Percentiles rank a stretch among this genome's conserved stretches.
Evolutionary conservation across 352 stramenopile species (phyloP).

Genomic region (Achlya hypogyna): DNA sequence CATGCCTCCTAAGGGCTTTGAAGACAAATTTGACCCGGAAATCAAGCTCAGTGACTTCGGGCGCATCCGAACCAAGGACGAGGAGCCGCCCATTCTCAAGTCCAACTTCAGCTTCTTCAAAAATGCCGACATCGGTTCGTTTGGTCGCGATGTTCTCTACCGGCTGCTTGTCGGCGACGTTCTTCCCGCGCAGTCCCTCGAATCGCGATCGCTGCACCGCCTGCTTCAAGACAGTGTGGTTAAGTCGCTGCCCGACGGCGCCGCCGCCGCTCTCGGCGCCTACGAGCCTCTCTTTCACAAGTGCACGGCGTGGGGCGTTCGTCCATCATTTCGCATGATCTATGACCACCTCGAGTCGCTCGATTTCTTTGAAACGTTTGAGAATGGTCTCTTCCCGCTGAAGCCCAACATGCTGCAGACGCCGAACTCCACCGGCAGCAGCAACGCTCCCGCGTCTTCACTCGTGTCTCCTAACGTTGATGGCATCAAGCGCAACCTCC

Average conservation of each 20-base stretch:
- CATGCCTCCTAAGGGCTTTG: slow-evolving; percentile 66
- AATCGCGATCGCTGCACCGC: slow-evolving; percentile 69
- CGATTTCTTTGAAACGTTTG: slow-evolving; percentile 64
- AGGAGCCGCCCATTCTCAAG: slow-evolving; percentile 62
- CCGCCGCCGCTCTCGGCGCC: slow-evolving; percentile 44
- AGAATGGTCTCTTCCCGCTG: slow-evolving; percentile 68
- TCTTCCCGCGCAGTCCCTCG: slow-evolving; percentile 53
- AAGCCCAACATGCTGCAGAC: slow-evolving; percentile 31
- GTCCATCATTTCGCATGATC: slow-evolving; percentile 69
- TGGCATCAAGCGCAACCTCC: slow-evolving; percentile 4
- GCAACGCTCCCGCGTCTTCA: background rate
- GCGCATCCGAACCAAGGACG: slow-evolving; percentile 54
- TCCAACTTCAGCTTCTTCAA: slow-evolving; percentile 75
- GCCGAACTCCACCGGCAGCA: background rate
- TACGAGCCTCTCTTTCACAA: slow-evolving; percentile 66
- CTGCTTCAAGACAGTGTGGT: slow-evolving; percentile 66
- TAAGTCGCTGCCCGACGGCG: slow-evolving; percentile 42
- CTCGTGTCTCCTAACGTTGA: slow-evolving; percentile 1
- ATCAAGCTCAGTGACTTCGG: slow-evolving; percentile 81
- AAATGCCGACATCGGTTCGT: slow-evolving; percentile 71
- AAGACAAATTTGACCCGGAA: slow-evolving; percentile 69
- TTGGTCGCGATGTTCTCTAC: slow-evolving; percentile 70
- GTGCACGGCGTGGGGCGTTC: slow-evolving; percentile 67
- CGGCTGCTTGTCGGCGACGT: slow-evolving; percentile 72
- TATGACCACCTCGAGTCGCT: slow-evolving; percentile 69